phyloP scores from a whole-genome alignment of 805 yeast genomes.

The Zygosaccharomyces lentus region DNA sequence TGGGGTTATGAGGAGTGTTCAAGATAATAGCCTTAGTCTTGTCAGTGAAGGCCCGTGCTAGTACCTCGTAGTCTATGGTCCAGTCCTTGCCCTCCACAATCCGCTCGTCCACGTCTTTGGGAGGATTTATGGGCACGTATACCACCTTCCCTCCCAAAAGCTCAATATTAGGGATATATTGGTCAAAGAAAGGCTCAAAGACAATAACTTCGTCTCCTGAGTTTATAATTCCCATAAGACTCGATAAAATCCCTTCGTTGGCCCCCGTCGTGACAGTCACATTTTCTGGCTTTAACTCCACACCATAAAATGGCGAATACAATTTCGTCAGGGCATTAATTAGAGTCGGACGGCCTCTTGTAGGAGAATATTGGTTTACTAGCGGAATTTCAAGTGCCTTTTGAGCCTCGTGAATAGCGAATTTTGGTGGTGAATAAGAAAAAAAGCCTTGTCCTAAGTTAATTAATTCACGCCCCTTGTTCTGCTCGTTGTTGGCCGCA shows the following conservation, averaged over 20 bases:
- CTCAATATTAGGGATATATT: conserved; percentile 90
- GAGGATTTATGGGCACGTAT: conserved; percentile 83
- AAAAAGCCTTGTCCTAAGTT: conserved; percentile 97
- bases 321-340: conserved; percentile 64
- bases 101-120: conserved; percentile 57
- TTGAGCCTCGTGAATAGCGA: conserved; percentile 79
- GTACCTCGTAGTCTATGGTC: conserved; percentile 74
- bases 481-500: conserved; percentile 49
- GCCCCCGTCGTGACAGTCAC: conserved; percentile 92
- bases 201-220: conserved; percentile 95
- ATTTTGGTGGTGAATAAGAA: conserved; percentile 93
- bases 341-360: conserved; percentile 79
- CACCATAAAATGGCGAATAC: conserved; percentile 62
- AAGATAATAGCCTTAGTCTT: conserved; percentile 83
- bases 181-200: conserved; percentile 95
- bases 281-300: conserved; percentile 41
- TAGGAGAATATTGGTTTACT: conserved; percentile 88
- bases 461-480: conserved; percentile 69
- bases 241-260: conserved; percentile 87
- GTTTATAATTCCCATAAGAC: conserved; percentile 77
- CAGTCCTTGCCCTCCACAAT: conserved; percentile 81
- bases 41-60: conserved; percentile 63
- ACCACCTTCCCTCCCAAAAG: conserved; percentile 90
- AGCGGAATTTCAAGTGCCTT: conserved; percentile 67
- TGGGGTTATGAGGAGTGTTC: conserved; percentile 95